These are phyloP conservation scores for Phaseolus coccineus DNA, from an alignment of 331 rosid genomes.

Conservation along the genomic window DNA sequence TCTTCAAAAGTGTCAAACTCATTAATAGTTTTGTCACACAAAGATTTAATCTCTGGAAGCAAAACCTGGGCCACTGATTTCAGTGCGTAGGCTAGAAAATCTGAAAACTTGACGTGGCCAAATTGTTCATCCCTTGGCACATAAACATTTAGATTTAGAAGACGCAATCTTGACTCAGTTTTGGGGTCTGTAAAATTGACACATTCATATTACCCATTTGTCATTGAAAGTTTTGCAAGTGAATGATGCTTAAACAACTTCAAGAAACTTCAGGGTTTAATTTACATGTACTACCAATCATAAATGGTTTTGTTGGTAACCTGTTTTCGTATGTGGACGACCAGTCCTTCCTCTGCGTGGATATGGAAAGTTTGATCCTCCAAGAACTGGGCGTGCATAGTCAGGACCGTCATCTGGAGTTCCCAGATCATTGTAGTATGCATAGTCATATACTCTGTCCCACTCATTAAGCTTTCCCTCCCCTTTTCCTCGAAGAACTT, in stretches of 20 bases:
- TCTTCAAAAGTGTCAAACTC: constrained; percentile 86
- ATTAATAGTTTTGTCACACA: constrained; percentile 80
- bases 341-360: constrained; percentile 92
- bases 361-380: constrained; percentile 81
- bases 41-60: constrained; percentile 71
- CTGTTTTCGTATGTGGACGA: constrained; percentile 65
- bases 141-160: constrained; percentile 70
- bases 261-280: too few relatives aligned
- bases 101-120: constrained; percentile 76
- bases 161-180: constrained; percentile 75
- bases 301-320: constrained; percentile 38
- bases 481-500: constrained; percentile 70
- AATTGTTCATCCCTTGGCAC: constrained; percentile 94
- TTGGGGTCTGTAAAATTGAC: constrained; percentile 64
- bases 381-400: constrained; percentile 72
- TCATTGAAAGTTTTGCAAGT: background rate
- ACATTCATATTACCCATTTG: constrained; percentile 2
- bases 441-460: constrained; percentile 98
- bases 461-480: constrained; percentile 79
- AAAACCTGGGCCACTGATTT: constrained; percentile 76
- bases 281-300: too few relatives aligned
- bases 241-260: too few relatives aligned
- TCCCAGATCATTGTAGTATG: constrained; percentile 85
- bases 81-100: constrained; percentile 77
- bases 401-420: constrained; percentile 64